Conservation (phyloP, 2,329 filamentous ascomycete genomes). For the Xylaria sp. region DNA sequence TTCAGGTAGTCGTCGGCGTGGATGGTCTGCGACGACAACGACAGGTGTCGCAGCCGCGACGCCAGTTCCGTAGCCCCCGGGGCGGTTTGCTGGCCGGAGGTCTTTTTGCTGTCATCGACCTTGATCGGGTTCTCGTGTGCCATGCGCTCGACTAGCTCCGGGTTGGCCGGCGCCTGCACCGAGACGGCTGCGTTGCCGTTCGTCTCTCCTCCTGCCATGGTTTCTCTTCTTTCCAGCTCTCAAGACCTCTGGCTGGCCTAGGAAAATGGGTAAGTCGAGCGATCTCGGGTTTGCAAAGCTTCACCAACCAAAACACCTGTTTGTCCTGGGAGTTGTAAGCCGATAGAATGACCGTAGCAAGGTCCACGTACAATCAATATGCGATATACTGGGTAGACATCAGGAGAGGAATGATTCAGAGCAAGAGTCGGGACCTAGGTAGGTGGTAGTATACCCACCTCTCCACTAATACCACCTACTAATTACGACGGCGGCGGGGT, state of each 20-base stretch:
- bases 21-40: conserved; percentile 71
- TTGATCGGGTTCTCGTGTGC: conserved; percentile 26
- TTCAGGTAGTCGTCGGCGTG: conserved; percentile 83
- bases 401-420: neutral
- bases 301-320: neutral
- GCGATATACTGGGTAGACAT: neutral
- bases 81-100: conserved; percentile 1
- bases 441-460: conserved; percentile 8
- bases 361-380: neutral
- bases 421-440: conserved; percentile 1
- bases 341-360: neutral
- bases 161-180: conserved; percentile 21
- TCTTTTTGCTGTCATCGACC: neutral
- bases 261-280: too few species aligned
- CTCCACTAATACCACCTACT: conserved; percentile 17
- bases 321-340: neutral
- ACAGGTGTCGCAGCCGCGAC: conserved; percentile 44
- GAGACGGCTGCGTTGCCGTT: conserved; percentile 9
- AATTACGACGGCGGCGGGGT: conserved; percentile 10
- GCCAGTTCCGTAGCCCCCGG: conserved; percentile 32
- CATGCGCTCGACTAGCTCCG: conserved; percentile 26
- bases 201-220: conserved; percentile 27
- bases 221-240: conserved; percentile 9
- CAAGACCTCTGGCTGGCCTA: too few species aligned
- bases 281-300: neutral